A percentile compares a stretch with the other conserved stretches of the same genome.
Evolutionary conservation across 2,329 filamentous ascomycete genomes (phyloP).

Genomic region (Phyllosticta paracitricarpa): DNA sequence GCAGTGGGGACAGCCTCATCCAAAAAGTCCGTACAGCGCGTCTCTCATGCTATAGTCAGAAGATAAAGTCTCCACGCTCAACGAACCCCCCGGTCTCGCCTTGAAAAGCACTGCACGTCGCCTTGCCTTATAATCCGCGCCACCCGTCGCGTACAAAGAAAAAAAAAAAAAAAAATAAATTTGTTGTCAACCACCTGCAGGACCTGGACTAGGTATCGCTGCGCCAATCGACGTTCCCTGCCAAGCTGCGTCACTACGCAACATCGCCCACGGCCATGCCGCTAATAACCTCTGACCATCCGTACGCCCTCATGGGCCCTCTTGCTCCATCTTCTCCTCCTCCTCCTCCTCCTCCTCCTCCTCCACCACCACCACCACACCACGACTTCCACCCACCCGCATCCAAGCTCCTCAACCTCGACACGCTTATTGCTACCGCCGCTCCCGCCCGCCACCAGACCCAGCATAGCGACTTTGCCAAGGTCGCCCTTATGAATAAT

Average conservation of each 20-base stretch:
- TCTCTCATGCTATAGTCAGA: background rate
- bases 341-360: background rate
- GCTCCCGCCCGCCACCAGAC: conserved; percentile 20
- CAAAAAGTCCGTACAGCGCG: background rate
- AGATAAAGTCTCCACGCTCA: background rate
- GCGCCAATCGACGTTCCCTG: background rate
- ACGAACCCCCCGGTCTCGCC: background rate
- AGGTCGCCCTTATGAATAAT: conserved; percentile 39
- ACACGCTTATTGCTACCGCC: conserved; percentile 6
- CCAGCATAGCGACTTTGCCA: conserved; percentile 41
- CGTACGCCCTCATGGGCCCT: conserved; percentile 11
- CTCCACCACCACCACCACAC: background rate
- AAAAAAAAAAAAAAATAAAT: background rate
- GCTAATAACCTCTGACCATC: conserved; percentile 12
- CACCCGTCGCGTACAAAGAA: background rate
- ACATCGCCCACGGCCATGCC: conserved; percentile 8
- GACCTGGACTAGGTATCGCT: background rate
- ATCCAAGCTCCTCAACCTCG: background rate
- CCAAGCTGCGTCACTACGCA: conserved; percentile 4
- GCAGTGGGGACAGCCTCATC: background rate
- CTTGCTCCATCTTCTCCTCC: conserved; percentile 3
- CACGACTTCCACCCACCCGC: conserved; percentile 8
- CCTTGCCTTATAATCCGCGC: background rate
- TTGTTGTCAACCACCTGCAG: background rate
- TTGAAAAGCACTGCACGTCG: background rate